Percentiles rank a stretch among this genome's conserved stretches.
These are phyloP conservation scores for Castanea crenata DNA, from an alignment of 306 rosid genomes.

Conservation along the genomic window DNA sequence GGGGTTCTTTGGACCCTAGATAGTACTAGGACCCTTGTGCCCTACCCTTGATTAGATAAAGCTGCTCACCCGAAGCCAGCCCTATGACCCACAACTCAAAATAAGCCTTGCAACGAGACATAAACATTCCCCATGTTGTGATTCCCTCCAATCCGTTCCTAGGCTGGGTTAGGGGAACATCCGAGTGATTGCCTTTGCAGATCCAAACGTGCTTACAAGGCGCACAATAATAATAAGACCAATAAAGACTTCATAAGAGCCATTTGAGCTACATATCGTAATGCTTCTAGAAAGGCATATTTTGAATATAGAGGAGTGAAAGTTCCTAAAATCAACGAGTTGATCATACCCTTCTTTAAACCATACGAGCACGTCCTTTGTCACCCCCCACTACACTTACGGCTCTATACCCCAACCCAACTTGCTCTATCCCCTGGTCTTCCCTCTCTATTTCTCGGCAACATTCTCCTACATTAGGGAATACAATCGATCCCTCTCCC, in stretches of 20 bases:
- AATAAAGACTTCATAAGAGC: no score
- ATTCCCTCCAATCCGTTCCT: background rate
- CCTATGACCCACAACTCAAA: background rate
- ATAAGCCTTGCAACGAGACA: background rate
- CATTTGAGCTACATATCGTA: no score
- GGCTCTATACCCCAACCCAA: constrained; percentile 9
- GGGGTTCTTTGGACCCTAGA: constrained; percentile 1
- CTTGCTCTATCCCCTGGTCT: constrained; percentile 4
- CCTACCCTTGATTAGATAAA: constrained; percentile 1
- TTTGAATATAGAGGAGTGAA: no score
- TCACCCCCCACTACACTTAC: background rate
- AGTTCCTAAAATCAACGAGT: no score
- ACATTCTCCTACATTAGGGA: no score
- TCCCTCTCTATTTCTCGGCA: constrained; percentile 7
- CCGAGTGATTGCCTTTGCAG: background rate
- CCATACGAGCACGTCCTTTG: no score
- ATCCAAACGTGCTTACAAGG: background rate
- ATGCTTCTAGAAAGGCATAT: no score
- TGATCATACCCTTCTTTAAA: no score
- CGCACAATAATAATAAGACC: background rate
- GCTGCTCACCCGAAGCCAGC: background rate
- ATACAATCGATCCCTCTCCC: no score
- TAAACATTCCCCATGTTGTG: background rate
- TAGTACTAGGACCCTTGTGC: background rate
- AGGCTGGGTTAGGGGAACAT: background rate